These are phyloP conservation scores for Lyophyllum semitale DNA, from an alignment of 768 basidiomycete genomes.

Conservation along the genomic window DNA sequence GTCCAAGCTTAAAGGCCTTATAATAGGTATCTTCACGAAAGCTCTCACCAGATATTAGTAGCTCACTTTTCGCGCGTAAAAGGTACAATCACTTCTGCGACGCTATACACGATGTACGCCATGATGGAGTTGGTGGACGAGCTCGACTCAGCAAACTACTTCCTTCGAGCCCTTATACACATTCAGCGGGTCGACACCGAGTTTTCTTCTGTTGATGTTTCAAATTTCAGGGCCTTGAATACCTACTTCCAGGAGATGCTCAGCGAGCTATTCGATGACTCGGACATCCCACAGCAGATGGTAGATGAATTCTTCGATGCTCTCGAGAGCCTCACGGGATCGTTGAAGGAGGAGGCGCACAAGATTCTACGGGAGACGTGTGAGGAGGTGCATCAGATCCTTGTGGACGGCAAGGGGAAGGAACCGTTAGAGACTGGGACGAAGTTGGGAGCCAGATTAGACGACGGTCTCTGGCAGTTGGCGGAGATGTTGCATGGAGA, in stretches of 20 bases:
- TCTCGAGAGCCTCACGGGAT: slow-evolving; percentile 10
- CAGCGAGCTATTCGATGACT: slow-evolving; percentile 20
- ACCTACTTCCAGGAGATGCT: slow-evolving; percentile 29
- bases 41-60: not conserved
- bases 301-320: slow-evolving; percentile 12
- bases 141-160: slow-evolving; percentile 25
- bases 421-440: slow-evolving; percentile 23
- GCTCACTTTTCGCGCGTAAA: not conserved
- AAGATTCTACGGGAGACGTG: slow-evolving; percentile 23
- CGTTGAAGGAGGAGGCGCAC: slow-evolving; percentile 24
- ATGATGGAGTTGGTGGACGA: slow-evolving; percentile 28
- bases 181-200: slow-evolving; percentile 30
- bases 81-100: slow-evolving; percentile 9
- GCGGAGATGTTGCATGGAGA: slow-evolving; percentile 25
- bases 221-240: slow-evolving; percentile 22
- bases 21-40: slow-evolving; percentile 26
- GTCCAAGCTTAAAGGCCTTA: slow-evolving; percentile 32
- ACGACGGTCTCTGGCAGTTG: slow-evolving; percentile 21
- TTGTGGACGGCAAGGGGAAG: slow-evolving; percentile 20
- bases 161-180: slow-evolving; percentile 29
- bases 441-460: slow-evolving; percentile 17
- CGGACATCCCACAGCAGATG: slow-evolving; percentile 20
- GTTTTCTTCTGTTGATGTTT: slow-evolving; percentile 25
- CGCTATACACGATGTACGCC: slow-evolving; percentile 11
- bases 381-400: slow-evolving; percentile 31